phyloP scores from a whole-genome alignment of 176 grass and related monocot genomes.

The Carex parvula region DNA sequence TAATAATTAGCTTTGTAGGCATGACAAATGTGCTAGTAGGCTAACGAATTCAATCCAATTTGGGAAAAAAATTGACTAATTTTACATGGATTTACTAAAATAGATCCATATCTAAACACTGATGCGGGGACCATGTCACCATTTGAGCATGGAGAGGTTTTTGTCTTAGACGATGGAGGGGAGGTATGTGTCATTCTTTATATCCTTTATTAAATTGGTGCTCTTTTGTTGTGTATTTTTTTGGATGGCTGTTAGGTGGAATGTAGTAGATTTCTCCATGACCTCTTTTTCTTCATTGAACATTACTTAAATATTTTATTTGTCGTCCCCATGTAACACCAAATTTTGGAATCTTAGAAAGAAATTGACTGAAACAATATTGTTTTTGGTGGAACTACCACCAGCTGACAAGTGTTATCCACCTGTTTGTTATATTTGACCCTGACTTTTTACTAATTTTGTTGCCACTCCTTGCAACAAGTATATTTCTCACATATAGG shows the following conservation, averaged over 20 bases:
- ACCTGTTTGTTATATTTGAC: not conserved
- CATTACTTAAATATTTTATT: not conserved
- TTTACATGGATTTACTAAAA: not conserved
- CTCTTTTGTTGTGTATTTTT: not conserved
- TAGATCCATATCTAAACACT: slow-evolving; percentile 46
- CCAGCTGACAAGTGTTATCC: not conserved
- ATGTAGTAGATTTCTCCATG: not conserved
- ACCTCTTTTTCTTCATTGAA: not conserved
- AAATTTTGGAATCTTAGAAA: not conserved
- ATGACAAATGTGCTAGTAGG: not conserved
- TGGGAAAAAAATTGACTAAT: not conserved
- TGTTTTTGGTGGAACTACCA: not conserved
- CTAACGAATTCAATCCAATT: not conserved
- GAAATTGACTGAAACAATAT: slow-evolving; percentile 14
- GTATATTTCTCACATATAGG: not conserved
- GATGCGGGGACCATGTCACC: slow-evolving; percentile 44
- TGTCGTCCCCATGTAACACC: not conserved
- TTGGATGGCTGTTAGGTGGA: not conserved
- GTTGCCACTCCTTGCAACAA: not conserved
- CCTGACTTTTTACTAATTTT: not conserved
- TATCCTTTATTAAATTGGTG: not conserved
- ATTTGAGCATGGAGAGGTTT: slow-evolving; percentile 42
- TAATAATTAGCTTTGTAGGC: not conserved
- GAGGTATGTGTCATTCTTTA: slow-evolving; percentile 26
- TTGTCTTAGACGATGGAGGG: slow-evolving; percentile 42